Evolutionary conservation across 192 early-diverging fungal species (phyloP).

Genomic region (Backusella tarrabulga): DNA sequence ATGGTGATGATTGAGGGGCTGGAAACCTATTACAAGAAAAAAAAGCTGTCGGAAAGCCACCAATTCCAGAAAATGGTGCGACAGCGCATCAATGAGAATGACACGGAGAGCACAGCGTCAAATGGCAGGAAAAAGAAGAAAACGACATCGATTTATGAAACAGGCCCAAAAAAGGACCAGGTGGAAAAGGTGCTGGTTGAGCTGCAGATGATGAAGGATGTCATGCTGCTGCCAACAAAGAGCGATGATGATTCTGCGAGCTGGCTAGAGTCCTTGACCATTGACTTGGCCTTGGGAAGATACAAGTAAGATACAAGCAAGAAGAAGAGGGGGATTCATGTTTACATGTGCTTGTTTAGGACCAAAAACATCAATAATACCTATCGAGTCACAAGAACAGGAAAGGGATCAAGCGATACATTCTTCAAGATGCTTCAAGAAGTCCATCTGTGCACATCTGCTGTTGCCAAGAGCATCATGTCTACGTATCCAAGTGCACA

Average conservation of each 20-base stretch:
- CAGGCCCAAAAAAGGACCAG: conserved; percentile 4
- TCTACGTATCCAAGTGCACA: conserved; percentile 36
- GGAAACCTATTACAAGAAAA: conserved; percentile 28
- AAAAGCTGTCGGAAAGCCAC: conserved; percentile 14
- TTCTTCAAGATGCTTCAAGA: conserved; percentile 45
- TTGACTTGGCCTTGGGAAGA: conserved; percentile 31
- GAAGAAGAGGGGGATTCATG: too few relatives aligned
- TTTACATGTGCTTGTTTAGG: not conserved
- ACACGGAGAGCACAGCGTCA: not conserved
- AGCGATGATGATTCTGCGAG: conserved; percentile 38
- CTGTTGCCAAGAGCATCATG: conserved; percentile 35
- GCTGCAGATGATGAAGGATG: conserved; percentile 37
- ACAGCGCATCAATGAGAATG: not conserved
- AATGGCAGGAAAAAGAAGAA: not conserved
- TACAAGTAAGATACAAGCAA: conserved; percentile 35
- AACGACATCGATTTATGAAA: not conserved
- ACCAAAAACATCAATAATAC: conserved; percentile 27
- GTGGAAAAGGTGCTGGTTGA: conserved; percentile 33
- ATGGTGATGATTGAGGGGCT: conserved; percentile 43
- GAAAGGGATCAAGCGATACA: conserved; percentile 30
- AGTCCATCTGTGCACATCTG: conserved; percentile 41
- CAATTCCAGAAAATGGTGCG: conserved; percentile 30
- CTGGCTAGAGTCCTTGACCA: conserved; percentile 32
- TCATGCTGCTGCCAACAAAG: conserved; percentile 34
- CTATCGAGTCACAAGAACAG: conserved; percentile 27